These are phyloP conservation scores for Diaporthe ampelina DNA, from an alignment of 2,329 filamentous ascomycete species.

Conservation along the genomic window DNA sequence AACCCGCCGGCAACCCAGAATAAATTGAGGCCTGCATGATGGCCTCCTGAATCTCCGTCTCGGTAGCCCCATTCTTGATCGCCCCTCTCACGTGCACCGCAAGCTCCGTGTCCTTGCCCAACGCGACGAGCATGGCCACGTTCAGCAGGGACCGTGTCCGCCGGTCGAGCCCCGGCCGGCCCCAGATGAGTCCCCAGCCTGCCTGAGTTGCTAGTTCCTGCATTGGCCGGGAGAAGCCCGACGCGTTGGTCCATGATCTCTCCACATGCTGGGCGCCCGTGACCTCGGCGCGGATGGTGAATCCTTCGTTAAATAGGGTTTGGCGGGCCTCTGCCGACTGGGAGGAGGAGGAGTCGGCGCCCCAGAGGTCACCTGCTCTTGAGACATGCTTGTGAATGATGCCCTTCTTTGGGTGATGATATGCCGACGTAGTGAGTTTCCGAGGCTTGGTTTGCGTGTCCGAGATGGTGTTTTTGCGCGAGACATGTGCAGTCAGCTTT, in stretches of 20 bases:
- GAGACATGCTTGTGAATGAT: constrained; percentile 8
- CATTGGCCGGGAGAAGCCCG: constrained; percentile 69
- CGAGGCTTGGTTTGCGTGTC: not conserved
- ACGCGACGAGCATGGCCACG: constrained; percentile 73
- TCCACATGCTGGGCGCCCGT: constrained; percentile 72
- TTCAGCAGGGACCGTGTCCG: constrained; percentile 73
- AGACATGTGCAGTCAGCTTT: too few species aligned
- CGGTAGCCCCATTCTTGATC: constrained; percentile 71
- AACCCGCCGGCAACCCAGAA: constrained; percentile 56
- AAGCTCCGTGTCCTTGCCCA: constrained; percentile 71
- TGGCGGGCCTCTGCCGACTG: constrained; percentile 52
- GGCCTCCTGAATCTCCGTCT: constrained; percentile 66
- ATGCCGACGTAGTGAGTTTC: not conserved
- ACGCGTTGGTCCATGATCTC: constrained; percentile 64
- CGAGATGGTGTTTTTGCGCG: not conserved
- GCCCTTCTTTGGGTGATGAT: not conserved
- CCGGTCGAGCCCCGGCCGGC: constrained; percentile 70
- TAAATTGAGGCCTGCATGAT: constrained; percentile 60
- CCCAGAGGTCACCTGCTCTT: not conserved
- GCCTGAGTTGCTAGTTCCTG: constrained; percentile 74
- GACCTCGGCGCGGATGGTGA: constrained; percentile 71
- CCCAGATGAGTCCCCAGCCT: constrained; percentile 74
- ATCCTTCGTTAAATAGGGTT: constrained; percentile 69
- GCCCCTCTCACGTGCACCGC: constrained; percentile 73
- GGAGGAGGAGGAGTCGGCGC: not conserved